Evolutionary conservation across 1,284 basidiomycete genomes (phyloP).

Genomic region (Cutaneotrichosporon curvatum): DNA sequence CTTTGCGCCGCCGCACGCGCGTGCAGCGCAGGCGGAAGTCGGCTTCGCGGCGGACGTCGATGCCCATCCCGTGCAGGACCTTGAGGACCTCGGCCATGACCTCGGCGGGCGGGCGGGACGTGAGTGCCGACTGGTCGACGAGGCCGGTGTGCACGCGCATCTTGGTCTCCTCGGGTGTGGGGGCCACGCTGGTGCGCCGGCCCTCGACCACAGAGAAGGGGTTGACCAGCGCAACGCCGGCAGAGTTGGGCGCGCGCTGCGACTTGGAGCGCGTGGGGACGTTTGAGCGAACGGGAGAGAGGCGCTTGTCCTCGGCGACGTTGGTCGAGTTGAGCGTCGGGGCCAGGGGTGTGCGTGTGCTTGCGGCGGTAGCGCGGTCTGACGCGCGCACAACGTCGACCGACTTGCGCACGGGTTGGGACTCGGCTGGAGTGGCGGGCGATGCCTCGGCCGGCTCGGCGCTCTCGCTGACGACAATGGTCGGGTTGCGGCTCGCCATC

Average conservation of each 20-base stretch:
- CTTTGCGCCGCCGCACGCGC: conserved; percentile 62
- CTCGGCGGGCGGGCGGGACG: conserved; percentile 71
- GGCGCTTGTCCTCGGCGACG: conserved; percentile 15
- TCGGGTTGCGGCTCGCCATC: conserved; percentile 19
- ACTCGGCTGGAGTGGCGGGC: too few relatives aligned
- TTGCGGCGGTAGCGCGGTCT: neutral
- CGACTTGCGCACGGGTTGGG: neutral
- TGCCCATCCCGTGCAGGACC: conserved; percentile 80
- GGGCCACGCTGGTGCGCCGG: neutral
- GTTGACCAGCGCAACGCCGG: too few relatives aligned
- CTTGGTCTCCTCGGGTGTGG: conserved; percentile 51
- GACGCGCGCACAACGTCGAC: neutral
- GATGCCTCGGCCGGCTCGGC: neutral
- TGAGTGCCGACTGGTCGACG: conserved; percentile 85
- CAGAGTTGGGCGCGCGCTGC: neutral
- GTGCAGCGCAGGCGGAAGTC: conserved; percentile 83
- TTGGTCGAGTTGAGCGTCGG: conserved; percentile 26
- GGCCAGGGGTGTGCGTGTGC: conserved; percentile 4
- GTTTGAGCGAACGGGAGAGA: conserved; percentile 1
- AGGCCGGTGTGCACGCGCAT: conserved; percentile 84
- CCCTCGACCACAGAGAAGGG: too few relatives aligned
- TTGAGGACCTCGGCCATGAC: conserved; percentile 77
- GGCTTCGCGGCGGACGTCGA: conserved; percentile 77
- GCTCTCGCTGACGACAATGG: conserved; percentile 10
- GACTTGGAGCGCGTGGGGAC: conserved; percentile 18